A percentile compares a stretch with the other conserved stretches of the same genome.
Evolutionary conservation across 1,139 yeast species (phyloP).

Genomic region (Blastobotrys petasosporus): DNA sequence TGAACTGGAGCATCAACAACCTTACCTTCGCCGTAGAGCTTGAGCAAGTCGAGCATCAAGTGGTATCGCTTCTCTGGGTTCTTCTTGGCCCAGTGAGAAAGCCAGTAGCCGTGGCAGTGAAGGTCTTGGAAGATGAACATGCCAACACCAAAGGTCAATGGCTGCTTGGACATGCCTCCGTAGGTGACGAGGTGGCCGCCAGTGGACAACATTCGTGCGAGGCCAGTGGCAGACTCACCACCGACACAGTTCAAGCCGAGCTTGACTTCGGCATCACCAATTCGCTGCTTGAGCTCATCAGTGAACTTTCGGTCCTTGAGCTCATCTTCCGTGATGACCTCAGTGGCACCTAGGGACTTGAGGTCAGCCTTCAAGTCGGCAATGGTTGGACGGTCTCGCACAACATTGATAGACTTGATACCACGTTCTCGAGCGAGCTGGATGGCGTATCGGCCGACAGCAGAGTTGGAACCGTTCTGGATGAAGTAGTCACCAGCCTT

Average conservation of each 20-base stretch:
- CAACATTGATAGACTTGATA: slow-evolving; percentile 75
- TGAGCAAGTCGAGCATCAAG: slow-evolving; percentile 56
- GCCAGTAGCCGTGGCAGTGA: slow-evolving; percentile 89
- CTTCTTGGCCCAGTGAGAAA: slow-evolving; percentile 66
- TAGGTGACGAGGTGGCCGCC: slow-evolving; percentile 79
- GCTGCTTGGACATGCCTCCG: slow-evolving; percentile 97
- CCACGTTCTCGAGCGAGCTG: slow-evolving; percentile 81
- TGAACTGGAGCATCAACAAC: slow-evolving; percentile 55
- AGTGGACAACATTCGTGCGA: slow-evolving; percentile 69
- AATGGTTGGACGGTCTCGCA: slow-evolving; percentile 76
- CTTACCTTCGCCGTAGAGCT: slow-evolving; percentile 47
- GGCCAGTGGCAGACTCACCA: slow-evolving; percentile 72
- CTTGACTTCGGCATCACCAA: slow-evolving; percentile 47
- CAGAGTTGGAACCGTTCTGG: slow-evolving; percentile 95
- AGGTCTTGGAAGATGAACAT: slow-evolving; percentile 84
- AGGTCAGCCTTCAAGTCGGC: slow-evolving; percentile 57
- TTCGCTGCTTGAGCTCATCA: slow-evolving; percentile 55
- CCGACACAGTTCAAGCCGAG: slow-evolving; percentile 91
- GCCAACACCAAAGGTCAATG: slow-evolving; percentile 83
- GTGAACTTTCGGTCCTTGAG: slow-evolving; percentile 62
- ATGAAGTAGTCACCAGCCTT: slow-evolving; percentile 82
- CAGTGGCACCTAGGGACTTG: slow-evolving; percentile 67
- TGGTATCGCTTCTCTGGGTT: slow-evolving; percentile 57
- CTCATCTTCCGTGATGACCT: slow-evolving; percentile 85
- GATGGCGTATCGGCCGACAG: slow-evolving; percentile 90